Base-by-base conservation (phyloP, 495 filamentous ascomycete genomes). In the Copromyces sp. region DNA sequence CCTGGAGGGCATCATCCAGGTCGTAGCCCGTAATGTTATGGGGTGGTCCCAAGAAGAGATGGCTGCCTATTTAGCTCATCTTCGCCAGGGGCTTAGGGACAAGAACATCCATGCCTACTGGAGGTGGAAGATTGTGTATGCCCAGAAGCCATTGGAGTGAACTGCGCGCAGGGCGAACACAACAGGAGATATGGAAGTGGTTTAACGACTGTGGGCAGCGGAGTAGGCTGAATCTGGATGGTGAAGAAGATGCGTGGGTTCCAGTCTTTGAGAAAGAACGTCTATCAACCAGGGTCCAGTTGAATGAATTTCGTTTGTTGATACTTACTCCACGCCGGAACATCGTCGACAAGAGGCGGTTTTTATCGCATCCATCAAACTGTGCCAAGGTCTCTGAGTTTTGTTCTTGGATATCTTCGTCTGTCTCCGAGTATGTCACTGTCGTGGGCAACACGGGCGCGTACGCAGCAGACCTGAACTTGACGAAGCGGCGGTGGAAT, bases 41-140 rank as follows among this genome's bases (percentile, higher is more conserved):
- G 68, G 72, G 11, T 73, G 68, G 72, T 37, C 68, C 7, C 39
- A 38, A 35, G 69, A 68, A 37, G 41, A 73, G 37, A 70, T 47
- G 6, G 16, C 35, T 24, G 47, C 65, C 38, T 70, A 37, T 20
- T 38, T 32, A 9, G 68, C 68, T 20, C 40, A 38, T 45, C 38
- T 73, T 2, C 72, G 68, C n/a, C 29, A 37, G 68, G 37, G 65
- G 44, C 32, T 73, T 17, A 44, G 47, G 11, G 45, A 68, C 24
- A n/a, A 20, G 68, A 42, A 29, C 37, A 59, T 68, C 29, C 77
- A 79, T 38, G 35, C 70, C 3, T 38, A 70, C 7, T 71, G 75
- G 20, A 71, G 70, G n/a, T 69, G 76, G 73, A 75, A 77, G 14
- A 47, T 80, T 2, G 75, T 82, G 5, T 82, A 77, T n/a, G 80